Conservation (phyloP, 257 asterid species). For the Paraleonurus japonicus region DNA sequence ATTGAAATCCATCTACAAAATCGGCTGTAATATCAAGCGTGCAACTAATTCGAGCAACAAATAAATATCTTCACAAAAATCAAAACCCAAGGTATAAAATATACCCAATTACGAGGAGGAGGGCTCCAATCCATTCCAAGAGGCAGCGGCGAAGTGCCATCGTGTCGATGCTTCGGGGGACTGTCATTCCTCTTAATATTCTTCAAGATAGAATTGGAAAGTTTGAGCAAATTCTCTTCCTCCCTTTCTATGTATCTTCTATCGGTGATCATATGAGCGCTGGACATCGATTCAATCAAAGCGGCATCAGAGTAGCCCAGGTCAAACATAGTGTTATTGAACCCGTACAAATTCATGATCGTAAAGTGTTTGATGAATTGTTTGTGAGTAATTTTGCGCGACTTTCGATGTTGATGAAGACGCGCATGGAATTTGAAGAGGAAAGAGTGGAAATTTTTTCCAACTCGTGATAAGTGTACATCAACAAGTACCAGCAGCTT, state of each 20-base stretch:
- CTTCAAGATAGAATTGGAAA: constrained; percentile 34
- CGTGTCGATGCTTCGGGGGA: constrained; percentile 63
- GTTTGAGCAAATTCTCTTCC: constrained; percentile 29
- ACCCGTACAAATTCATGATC: constrained; percentile 52
- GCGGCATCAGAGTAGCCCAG: constrained; percentile 49
- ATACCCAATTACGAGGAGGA: constrained; percentile 68
- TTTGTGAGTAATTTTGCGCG: constrained; percentile 10
- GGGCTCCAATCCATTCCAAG: constrained; percentile 92
- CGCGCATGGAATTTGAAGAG: neutral
- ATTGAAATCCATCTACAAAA: neutral
- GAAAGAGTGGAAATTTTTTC: neutral
- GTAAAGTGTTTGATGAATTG: constrained; percentile 19
- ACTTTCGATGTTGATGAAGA: neutral
- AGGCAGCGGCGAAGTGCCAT: constrained; percentile 79
- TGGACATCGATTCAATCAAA: constrained; percentile 43
- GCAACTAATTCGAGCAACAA: constrained; percentile 3
- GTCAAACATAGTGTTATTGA: constrained; percentile 47
- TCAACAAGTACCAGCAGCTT: neutral
- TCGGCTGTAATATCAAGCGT: constrained; percentile 2
- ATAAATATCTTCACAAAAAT: neutral
- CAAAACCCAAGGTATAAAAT: neutral
- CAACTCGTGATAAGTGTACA: neutral
- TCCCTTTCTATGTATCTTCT: constrained; percentile 20
- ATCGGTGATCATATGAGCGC: constrained; percentile 25
- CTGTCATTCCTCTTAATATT: constrained; percentile 22